A percentile compares a stretch with the other conserved stretches of the same genome.
Evolutionary conservation across 805 yeast species (phyloP).

Genomic region (Kodamaea jinghongensis): DNA sequence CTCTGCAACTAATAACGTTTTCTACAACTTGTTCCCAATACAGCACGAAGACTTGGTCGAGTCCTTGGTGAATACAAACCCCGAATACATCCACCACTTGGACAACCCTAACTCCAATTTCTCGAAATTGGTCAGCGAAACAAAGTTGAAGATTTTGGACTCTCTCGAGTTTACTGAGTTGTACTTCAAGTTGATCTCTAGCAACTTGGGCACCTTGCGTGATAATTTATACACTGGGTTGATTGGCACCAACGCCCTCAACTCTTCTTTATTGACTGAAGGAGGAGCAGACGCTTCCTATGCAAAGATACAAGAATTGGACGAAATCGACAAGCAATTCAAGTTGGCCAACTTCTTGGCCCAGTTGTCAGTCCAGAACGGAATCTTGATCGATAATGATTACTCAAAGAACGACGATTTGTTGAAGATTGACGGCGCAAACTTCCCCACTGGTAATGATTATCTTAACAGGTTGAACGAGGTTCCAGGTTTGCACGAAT

Average conservation of each 20-base stretch:
- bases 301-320: slow-evolving; percentile 18
- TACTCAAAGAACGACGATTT: slow-evolving; percentile 11
- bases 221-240: slow-evolving; percentile 29
- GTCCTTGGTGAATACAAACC: slow-evolving; percentile 49
- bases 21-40: slow-evolving; percentile 31
- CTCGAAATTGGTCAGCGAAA: slow-evolving; percentile 44
- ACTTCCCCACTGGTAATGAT: slow-evolving; percentile 37
- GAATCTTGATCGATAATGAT: slow-evolving; percentile 46
- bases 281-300: slow-evolving; percentile 5
- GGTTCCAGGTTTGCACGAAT: slow-evolving; percentile 68
- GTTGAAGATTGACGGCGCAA: slow-evolving; percentile 25
- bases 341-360: slow-evolving; percentile 70
- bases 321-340: slow-evolving; percentile 25
- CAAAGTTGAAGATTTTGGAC: slow-evolving; percentile 37
- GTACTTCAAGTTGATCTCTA: slow-evolving; percentile 31
- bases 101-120: slow-evolving; percentile 37
- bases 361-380: slow-evolving; percentile 63
- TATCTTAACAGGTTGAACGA: slow-evolving; percentile 37
- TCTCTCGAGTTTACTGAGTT: slow-evolving; percentile 25
- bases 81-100: slow-evolving; percentile 36
- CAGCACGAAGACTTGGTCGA: slow-evolving; percentile 39
- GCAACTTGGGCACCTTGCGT: slow-evolving; percentile 34
- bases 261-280: slow-evolving; percentile 14
- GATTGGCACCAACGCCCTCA: slow-evolving; percentile 10
- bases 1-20: slow-evolving; percentile 7